A percentile compares a stretch with the other conserved stretches of the same genome.
Conservation (phyloP, 176 grass and related monocot species). For the Carex parvula region DNA sequence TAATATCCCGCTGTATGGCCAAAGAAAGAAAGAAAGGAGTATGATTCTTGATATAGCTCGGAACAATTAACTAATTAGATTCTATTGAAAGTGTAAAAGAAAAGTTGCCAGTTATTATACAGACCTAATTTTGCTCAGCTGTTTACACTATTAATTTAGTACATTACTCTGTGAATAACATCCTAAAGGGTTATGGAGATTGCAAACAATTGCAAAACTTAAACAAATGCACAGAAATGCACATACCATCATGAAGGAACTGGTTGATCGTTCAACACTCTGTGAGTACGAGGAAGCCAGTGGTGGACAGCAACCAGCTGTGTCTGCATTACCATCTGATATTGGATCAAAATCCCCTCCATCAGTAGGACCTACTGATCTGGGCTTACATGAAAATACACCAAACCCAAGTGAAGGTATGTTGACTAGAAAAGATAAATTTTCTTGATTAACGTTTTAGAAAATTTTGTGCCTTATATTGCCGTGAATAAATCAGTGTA, state of each 20-base stretch:
- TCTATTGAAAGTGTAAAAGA: neutral
- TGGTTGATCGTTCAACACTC: neutral
- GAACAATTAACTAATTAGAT: neutral
- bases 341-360: neutral
- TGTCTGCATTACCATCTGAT: neutral
- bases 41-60: neutral
- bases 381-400: neutral
- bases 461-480: too few relatives aligned
- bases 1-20: neutral
- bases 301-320: neutral
- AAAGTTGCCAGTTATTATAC: neutral
- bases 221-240: slow-evolving; percentile 10
- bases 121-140: neutral
- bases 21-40: neutral
- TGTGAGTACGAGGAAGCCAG: neutral
- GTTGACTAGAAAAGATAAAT: neutral
- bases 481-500: neutral
- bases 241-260: neutral
- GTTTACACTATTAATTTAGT: neutral
- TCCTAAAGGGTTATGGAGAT: neutral
- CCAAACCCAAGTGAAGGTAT: neutral
- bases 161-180: neutral
- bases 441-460: neutral
- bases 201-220: neutral
- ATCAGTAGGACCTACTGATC: neutral